Evolutionary conservation across 2,329 filamentous ascomycete genomes (phyloP).

Genomic region (Penicillium sp.): DNA sequence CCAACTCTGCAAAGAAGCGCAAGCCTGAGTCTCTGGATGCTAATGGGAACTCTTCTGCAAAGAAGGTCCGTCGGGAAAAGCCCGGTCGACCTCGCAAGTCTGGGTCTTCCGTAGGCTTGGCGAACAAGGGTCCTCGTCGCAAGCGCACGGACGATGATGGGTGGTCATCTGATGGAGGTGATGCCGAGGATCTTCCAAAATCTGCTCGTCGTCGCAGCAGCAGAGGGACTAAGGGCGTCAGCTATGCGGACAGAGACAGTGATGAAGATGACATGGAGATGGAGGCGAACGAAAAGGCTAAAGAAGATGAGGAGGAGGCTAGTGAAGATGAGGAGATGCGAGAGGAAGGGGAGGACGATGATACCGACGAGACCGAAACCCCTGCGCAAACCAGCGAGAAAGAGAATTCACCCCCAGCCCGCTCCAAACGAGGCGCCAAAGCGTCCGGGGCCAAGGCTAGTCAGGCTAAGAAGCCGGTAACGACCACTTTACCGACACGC

Average conservation of each 20-base stretch:
- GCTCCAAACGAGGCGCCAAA: slow-evolving; percentile 18
- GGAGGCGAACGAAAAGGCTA: slow-evolving; percentile 22
- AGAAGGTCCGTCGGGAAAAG: slow-evolving; percentile 40
- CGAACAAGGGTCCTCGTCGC: slow-evolving; percentile 39
- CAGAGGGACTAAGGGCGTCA: slow-evolving; percentile 42
- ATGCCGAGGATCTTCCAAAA: slow-evolving; percentile 37
- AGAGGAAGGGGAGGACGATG: slow-evolving; percentile 10
- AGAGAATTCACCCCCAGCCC: slow-evolving; percentile 22
- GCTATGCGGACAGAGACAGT: slow-evolving; percentile 50
- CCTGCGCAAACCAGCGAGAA: slow-evolving; percentile 22
- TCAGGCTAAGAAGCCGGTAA: slow-evolving; percentile 14
- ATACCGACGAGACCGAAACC: slow-evolving; percentile 11
- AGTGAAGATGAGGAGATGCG: slow-evolving; percentile 19
- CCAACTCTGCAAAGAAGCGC: slow-evolving; percentile 42
- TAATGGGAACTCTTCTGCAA: slow-evolving; percentile 30
- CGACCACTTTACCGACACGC: slow-evolving; percentile 24
- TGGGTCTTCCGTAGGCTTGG: slow-evolving; percentile 28
- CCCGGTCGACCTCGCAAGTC: slow-evolving; percentile 35
- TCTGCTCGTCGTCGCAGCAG: slow-evolving; percentile 45
- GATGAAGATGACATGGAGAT: slow-evolving; percentile 22
- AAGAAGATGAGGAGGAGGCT: slow-evolving; percentile 29
- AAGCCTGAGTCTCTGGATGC: slow-evolving; percentile 42
- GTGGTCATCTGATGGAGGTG: slow-evolving; percentile 48
- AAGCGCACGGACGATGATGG: slow-evolving; percentile 45
- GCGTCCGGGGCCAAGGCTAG: slow-evolving; percentile 7